Evolutionary conservation across 192 early-diverging fungal species (phyloP).

Genomic region (Rhizophagus prolifer): DNA sequence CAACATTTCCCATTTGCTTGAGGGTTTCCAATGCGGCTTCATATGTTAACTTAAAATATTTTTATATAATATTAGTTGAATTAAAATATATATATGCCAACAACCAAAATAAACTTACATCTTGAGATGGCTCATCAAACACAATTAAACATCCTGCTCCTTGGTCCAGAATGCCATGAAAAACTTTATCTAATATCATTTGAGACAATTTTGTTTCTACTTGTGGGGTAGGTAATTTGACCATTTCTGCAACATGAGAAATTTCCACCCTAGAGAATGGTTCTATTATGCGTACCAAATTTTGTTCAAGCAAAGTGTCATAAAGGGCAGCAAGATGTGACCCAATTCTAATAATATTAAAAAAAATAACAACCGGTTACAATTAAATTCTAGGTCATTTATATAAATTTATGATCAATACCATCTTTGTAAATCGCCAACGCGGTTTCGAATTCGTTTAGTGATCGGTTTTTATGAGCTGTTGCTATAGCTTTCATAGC

Average conservation of each 20-base stretch:
- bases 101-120: constrained; percentile 54
- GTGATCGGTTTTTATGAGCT: constrained; percentile 96
- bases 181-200: constrained; percentile 98
- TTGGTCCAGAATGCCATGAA: constrained; percentile 96
- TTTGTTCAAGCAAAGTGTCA: constrained; percentile 96
- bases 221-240: constrained; percentile 88
- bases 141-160: constrained; percentile 93
- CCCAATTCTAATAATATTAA: constrained; percentile 60
- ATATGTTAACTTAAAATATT: constrained; percentile 74
- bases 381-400: neutral
- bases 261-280: constrained; percentile 98
- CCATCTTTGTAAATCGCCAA: constrained; percentile 83
- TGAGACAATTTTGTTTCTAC: constrained; percentile 97
- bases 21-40: constrained; percentile 91
- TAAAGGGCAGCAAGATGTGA: constrained; percentile 90
- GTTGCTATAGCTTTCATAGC: constrained; percentile 93
- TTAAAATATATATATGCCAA: neutral
- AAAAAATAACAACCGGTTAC: neutral
- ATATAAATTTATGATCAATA: constrained; percentile 30
- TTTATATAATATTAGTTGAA: neutral
- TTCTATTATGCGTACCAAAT: constrained; percentile 95
- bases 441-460: constrained; percentile 93
- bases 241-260: constrained; percentile 87
- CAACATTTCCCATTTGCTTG: constrained; percentile 94
- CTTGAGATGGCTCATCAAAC: constrained; percentile 85